These are phyloP conservation scores for Actinidia chinensis DNA, from an alignment of 179 eudicot species.

Conservation along the genomic window DNA sequence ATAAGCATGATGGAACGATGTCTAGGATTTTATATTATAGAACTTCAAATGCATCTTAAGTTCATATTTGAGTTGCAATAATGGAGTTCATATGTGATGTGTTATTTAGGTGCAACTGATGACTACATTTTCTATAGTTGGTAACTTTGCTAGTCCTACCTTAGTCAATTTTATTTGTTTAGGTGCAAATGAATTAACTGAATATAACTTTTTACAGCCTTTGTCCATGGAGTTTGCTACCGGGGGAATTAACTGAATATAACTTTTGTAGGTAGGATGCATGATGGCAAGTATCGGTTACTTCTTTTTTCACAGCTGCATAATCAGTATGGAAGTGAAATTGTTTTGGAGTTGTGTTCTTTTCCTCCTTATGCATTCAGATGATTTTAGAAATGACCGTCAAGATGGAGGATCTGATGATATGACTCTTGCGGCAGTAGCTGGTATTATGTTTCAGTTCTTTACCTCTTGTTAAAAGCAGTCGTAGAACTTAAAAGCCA, in stretches of 20 bases:
- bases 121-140: background rate
- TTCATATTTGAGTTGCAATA: background rate
- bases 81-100: background rate
- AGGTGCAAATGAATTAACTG: background rate
- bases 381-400: conserved; percentile 82
- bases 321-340: background rate
- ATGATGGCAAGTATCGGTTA: conserved; percentile 75
- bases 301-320: conserved; percentile 13
- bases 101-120: background rate
- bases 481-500: background rate
- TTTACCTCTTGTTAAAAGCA: conserved; percentile 1
- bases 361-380: conserved; percentile 87
- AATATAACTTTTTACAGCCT: conserved; percentile 48
- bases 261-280: conserved; percentile 98
- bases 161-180: background rate
- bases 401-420: conserved; percentile 99
- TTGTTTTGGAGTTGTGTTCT: background rate
- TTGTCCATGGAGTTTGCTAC: conserved; percentile 99
- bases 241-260: conserved; percentile 92
- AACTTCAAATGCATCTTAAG: background rate
- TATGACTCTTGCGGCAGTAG: conserved; percentile 98
- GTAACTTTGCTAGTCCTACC: background rate
- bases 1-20: background rate
- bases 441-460: conserved; percentile 47
- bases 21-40: background rate